These are phyloP conservation scores for Penicillium fuscoglaucum DNA, from an alignment of 2,329 filamentous ascomycete species.

Conservation along the genomic window DNA sequence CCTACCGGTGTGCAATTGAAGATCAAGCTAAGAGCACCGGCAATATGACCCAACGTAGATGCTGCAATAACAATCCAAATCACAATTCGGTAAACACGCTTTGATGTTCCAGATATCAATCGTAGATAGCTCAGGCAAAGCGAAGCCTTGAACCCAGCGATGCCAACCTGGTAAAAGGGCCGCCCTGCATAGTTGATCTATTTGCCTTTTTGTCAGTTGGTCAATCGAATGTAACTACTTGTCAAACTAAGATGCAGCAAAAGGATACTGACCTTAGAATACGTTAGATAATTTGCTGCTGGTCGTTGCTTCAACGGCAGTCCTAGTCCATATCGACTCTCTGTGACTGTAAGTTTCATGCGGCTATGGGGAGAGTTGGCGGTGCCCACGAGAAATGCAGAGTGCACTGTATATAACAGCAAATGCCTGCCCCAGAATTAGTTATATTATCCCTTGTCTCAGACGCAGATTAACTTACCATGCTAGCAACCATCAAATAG, in stretches of 20 bases:
- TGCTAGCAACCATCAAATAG: conserved; percentile 42
- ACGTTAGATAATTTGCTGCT: conserved; percentile 45
- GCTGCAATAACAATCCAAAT: conserved; percentile 49
- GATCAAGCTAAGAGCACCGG: conserved; percentile 51
- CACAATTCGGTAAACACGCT: conserved; percentile 45
- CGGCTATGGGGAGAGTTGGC: neutral
- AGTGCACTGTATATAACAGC: conserved; percentile 52
- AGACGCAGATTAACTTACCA: conserved; percentile 26
- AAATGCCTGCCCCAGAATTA: conserved; percentile 43
- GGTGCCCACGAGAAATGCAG: conserved; percentile 51
- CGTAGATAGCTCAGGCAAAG: conserved; percentile 56
- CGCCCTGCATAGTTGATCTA: conserved; percentile 55
- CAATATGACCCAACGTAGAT: conserved; percentile 52
- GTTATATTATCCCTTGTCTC: neutral
- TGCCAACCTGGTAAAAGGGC: conserved; percentile 57
- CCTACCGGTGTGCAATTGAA: conserved; percentile 53
- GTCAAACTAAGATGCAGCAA: neutral
- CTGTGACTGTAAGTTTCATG: conserved; percentile 30
- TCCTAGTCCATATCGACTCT: conserved; percentile 57
- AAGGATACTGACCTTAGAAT: conserved; percentile 40
- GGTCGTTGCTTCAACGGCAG: conserved; percentile 50
- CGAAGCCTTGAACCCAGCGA: conserved; percentile 59
- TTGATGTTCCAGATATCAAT: conserved; percentile 52
- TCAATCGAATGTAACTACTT: too few species aligned
- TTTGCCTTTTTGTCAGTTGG: neutral